Evolutionary conservation across 768 basidiomycete species (phyloP).

Genomic region (Gloeopeniophorella convolvens): DNA sequence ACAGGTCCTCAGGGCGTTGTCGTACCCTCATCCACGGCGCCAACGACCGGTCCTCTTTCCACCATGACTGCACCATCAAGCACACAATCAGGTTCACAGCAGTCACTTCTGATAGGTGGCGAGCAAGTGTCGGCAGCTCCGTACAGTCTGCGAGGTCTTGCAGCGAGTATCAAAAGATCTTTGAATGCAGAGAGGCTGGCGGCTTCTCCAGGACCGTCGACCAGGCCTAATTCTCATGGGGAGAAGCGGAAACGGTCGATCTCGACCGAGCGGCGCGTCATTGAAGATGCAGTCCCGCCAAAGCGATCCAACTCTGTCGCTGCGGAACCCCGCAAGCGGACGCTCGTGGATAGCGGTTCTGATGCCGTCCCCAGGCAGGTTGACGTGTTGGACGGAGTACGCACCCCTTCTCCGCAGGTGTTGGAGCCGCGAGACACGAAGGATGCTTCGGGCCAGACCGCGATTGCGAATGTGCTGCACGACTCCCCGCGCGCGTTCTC

Average conservation of each 20-base stretch:
- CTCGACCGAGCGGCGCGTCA: neutral
- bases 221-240: neutral
- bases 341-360: too few species aligned
- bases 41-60: neutral
- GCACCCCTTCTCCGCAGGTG: neutral
- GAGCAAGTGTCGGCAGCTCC: constrained; percentile 2
- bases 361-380: too few species aligned
- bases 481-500: neutral
- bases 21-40: neutral
- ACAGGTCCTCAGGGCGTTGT: neutral
- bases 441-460: neutral
- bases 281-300: neutral
- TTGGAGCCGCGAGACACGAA: neutral
- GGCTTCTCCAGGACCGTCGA: neutral
- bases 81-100: neutral
- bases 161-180: constrained; percentile 15
- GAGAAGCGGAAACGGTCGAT: neutral
- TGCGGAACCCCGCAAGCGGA: neutral
- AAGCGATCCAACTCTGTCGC: neutral
- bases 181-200: constrained; percentile 13
- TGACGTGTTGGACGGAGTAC: neutral
- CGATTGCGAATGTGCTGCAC: neutral
- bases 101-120: constrained; percentile 10
- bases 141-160: constrained; percentile 13
- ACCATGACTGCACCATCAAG: neutral